Evolutionary conservation across 129 eudicot species (phyloP), one percentile per base, ranked within the genome.

Genomic region (Centrapalus pauciflorus): DNA sequence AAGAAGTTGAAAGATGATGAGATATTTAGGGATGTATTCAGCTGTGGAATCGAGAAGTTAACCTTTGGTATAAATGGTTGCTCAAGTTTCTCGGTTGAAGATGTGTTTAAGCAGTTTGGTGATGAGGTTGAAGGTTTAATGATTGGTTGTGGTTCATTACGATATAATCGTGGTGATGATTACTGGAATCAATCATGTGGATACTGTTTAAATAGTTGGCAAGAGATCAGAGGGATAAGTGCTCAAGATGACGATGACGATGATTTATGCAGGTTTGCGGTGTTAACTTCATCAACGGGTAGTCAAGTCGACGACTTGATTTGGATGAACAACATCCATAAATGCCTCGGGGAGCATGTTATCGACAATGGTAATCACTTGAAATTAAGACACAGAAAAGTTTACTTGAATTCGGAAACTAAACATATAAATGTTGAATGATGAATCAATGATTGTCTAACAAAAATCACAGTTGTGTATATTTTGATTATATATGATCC

Each of bases 11-110:
- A 69, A 17, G 67, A 62, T 61, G 17, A 52, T 45, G 62, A 25
- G 17, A 27, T 32, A 5, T n/a, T n/a, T n/a, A n/a, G n/a, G n/a
- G 81, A 85, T 30, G 71, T 77, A 40, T 55, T 66, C 29, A 67
- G 49, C 33, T 84, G 90, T 80, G 86, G 86, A 28, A 70, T 77
- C n/a, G 83, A 77, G 11, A 84, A 77, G 81, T 60, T 84, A n/a
- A 84, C 81, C 3, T 41, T 21, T 16, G 80, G 80, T 7, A 7
- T 66, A n/a, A 76, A 65, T 25, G 78, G 75, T 3, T 85, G 87
- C 64, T 82, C 85, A 0, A 67, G 43, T 56, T 76, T 77, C 4
- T 66, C 79, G 6, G 86, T 84, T 37, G 25, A 66, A 30, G 77
- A 80, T 55, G 90, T 74, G 58, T 25, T 26, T 20, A 19, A 62